These are phyloP conservation scores for Vickermania ingenoplastis DNA, from an alignment of 208 protist genomes.

Conservation along the genomic window DNA sequence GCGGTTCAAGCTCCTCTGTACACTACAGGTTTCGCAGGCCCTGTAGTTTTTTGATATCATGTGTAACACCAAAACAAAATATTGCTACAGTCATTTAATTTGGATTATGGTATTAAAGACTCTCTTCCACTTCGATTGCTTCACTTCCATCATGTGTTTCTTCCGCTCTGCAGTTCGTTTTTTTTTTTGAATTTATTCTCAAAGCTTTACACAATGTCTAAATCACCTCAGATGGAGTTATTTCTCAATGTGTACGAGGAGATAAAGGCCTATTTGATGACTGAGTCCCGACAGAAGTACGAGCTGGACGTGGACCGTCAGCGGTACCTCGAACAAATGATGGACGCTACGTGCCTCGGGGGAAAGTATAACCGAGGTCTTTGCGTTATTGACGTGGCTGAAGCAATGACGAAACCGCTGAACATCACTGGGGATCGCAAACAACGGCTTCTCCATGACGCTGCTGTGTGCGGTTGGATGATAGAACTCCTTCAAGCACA, in stretches of 20 bases:
- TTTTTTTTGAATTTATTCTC: too few species aligned
- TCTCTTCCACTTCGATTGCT: too few species aligned
- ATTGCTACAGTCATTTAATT: too few species aligned
- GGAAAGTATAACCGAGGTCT: slow-evolving; percentile 89
- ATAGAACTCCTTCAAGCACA: slow-evolving; percentile 93
- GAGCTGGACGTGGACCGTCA: slow-evolving; percentile 67
- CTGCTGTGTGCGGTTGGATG: slow-evolving; percentile 92
- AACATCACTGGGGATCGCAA: slow-evolving; percentile 13
- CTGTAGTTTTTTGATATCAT: too few species aligned
- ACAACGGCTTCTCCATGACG: slow-evolving; percentile 69
- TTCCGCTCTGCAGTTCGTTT: too few species aligned
- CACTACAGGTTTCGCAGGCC: too few species aligned
- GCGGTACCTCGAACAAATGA: slow-evolving; percentile 72
- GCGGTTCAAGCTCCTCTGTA: too few species aligned
- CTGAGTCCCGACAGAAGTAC: slow-evolving; percentile 30
- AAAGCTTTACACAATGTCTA: slow-evolving; percentile 15
- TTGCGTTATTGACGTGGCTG: slow-evolving; percentile 42
- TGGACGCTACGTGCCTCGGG: slow-evolving; percentile 76
- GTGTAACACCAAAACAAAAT: too few species aligned
- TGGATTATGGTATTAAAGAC: too few species aligned
- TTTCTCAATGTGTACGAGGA: slow-evolving; percentile 76
- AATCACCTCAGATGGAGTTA: slow-evolving; percentile 29
- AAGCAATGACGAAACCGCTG: slow-evolving; percentile 11
- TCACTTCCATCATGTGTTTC: too few species aligned
- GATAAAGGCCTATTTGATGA: slow-evolving; percentile 55